Evolutionary conservation across 345 rosid genomes (phyloP).

Genomic region (Eucalyptus tenuipes): DNA sequence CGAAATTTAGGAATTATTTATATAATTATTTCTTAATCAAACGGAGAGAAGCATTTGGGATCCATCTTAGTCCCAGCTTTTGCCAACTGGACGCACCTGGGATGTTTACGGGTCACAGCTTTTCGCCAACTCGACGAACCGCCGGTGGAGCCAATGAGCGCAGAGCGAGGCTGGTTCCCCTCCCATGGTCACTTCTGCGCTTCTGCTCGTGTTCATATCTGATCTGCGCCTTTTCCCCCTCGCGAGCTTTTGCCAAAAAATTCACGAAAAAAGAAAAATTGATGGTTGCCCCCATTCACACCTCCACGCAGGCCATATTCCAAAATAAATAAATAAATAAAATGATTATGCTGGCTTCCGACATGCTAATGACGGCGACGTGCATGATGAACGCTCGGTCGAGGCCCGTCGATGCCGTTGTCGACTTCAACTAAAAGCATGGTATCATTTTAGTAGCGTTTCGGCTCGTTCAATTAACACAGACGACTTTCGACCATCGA

Average conservation of each 20-base stretch:
- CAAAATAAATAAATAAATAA: not conserved
- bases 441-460: not conserved
- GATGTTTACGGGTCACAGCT: not conserved
- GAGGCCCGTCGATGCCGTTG: not conserved
- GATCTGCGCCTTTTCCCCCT: not conserved
- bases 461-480: not conserved
- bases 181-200: not conserved
- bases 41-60: not conserved
- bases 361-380: not conserved
- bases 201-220: not conserved
- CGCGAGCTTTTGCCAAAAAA: not conserved
- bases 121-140: not conserved
- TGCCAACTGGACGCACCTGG: not conserved
- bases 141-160: not conserved
- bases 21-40: too few relatives aligned
- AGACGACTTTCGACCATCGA: not conserved
- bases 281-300: not conserved
- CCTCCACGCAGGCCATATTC: not conserved
- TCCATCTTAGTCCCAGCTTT: not conserved
- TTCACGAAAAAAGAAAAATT: not conserved
- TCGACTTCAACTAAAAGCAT: too few relatives aligned
- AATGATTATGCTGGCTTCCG: not conserved
- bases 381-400: not conserved
- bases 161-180: not conserved
- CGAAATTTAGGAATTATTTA: fast-evolving